Conservation (phyloP, 345 rosid species). For the Ceriops decandra region DNA sequence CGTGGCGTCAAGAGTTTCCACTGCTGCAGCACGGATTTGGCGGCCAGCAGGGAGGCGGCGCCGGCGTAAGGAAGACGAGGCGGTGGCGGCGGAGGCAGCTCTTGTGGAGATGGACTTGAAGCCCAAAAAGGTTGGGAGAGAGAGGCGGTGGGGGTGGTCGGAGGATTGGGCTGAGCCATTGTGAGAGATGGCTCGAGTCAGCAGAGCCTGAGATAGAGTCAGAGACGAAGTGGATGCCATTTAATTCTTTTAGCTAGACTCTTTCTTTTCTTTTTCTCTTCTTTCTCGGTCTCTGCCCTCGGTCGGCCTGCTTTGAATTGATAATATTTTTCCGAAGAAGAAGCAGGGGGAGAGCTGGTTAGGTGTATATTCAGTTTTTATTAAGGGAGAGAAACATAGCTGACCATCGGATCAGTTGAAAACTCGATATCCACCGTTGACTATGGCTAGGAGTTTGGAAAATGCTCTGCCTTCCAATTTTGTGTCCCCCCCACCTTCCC, state of each 20-base stretch:
- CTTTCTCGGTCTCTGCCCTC: background rate
- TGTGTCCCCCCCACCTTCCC: background rate
- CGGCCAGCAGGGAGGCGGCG: conserved; percentile 25
- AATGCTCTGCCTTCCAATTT: conserved; percentile 33
- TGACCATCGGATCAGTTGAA: conserved; percentile 42
- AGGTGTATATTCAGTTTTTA: too few species aligned
- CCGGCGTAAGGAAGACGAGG: conserved; percentile 18
- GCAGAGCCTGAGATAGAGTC: conserved; percentile 51
- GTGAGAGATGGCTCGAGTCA: conserved; percentile 46
- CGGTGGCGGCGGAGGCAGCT: conserved; percentile 2
- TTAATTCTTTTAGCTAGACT: background rate
- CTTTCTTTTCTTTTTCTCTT: background rate
- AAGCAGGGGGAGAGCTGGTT: conserved; percentile 19
- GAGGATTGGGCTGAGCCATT: conserved; percentile 38
- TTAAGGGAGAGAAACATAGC: background rate
- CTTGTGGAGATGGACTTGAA: conserved; percentile 36
- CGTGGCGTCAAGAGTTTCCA: conserved; percentile 46
- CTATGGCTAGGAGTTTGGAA: conserved; percentile 29
- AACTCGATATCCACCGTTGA: conserved; percentile 29
- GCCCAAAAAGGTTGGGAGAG: conserved; percentile 49
- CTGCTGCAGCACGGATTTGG: conserved; percentile 43
- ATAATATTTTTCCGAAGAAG: background rate
- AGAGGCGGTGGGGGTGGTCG: conserved; percentile 35
- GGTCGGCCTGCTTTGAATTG: background rate
- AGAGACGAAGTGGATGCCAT: conserved; percentile 65